A percentile compares a stretch with the other conserved stretches of the same genome.
phyloP scores from a whole-genome alignment of 257 asterid species.

The Capsicum pubescens region DNA sequence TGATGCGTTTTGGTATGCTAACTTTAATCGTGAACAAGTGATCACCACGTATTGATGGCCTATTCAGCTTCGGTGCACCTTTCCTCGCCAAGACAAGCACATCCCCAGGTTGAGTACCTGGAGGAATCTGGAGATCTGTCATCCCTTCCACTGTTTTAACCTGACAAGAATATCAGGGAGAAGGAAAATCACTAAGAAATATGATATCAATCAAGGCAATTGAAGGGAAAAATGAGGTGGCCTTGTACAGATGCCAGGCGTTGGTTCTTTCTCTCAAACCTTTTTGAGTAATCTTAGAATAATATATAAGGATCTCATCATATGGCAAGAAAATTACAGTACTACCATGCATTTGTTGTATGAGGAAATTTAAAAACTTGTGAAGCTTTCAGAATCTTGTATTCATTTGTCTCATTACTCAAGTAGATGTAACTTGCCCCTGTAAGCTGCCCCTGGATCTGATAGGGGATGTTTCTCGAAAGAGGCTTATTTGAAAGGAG shows the following conservation, averaged over 20 bases:
- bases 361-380: not conserved
- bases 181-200: not conserved
- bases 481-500: not conserved
- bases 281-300: not conserved
- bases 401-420: not conserved
- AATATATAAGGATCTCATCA: conserved; percentile 1
- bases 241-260: not conserved
- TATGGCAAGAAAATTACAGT: not conserved
- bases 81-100: conserved; percentile 93
- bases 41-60: conserved; percentile 97
- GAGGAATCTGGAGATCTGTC: conserved; percentile 89
- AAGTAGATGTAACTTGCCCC: conserved; percentile 6
- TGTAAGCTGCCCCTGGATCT: not conserved
- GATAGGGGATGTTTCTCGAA: not conserved
- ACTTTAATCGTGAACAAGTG: conserved; percentile 91
- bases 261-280: conserved; percentile 12
- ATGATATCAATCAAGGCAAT: not conserved
- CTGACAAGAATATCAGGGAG: conserved; percentile 41
- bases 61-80: conserved; percentile 95
- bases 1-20: conserved; percentile 84
- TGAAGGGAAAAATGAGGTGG: conserved; percentile 16
- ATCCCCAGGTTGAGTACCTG: conserved; percentile 99
- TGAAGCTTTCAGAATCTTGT: not conserved
- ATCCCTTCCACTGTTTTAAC: conserved; percentile 96
- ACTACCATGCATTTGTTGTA: not conserved